phyloP scores from a whole-genome alignment of 805 yeast species.

The Metschnikowia colocasiae region DNA sequence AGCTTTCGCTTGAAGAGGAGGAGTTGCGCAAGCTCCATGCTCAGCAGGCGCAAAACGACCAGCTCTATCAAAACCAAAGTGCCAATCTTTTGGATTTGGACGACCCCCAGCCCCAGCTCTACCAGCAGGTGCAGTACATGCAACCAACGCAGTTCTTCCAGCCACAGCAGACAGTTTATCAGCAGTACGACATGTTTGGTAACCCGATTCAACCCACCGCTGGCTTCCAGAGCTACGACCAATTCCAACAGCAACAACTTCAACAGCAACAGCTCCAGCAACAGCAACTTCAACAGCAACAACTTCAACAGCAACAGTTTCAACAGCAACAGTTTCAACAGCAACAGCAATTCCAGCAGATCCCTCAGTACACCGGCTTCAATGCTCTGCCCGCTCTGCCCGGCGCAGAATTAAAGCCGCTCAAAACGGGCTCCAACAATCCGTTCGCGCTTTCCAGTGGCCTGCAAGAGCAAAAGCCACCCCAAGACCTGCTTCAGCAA shows the following conservation, averaged over 20 bases:
- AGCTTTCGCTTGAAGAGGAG: constrained; percentile 73
- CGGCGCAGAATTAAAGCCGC: constrained; percentile 42
- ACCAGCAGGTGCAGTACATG: constrained; percentile 13
- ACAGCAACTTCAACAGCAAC: constrained; percentile 24
- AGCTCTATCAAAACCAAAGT: constrained; percentile 15
- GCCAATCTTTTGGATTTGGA: constrained; percentile 53
- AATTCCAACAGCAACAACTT: constrained; percentile 23
- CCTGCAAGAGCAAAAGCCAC: background rate
- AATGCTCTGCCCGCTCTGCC: constrained; percentile 11
- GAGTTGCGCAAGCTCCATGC: constrained; percentile 51
- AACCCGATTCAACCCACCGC: constrained; percentile 57
- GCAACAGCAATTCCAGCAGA: constrained; percentile 15
- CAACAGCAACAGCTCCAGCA: constrained; percentile 13
- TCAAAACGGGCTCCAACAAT: constrained; percentile 70
- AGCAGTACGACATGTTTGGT: constrained; percentile 59
- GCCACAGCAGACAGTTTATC: constrained; percentile 20
- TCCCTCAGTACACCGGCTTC: constrained; percentile 21
- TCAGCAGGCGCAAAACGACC: constrained; percentile 20
- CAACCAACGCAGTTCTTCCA: constrained; percentile 15
- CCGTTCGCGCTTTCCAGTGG: constrained; percentile 58
- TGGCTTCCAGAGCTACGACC: constrained; percentile 45
- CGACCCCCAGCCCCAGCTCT: constrained; percentile 29
- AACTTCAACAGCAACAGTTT: constrained; percentile 18
- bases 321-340: constrained; percentile 1
- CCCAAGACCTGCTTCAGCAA: background rate